Evolutionary conservation across 2,329 filamentous ascomycete species (phyloP).

Genomic region (Chaetothyriales sp.): DNA sequence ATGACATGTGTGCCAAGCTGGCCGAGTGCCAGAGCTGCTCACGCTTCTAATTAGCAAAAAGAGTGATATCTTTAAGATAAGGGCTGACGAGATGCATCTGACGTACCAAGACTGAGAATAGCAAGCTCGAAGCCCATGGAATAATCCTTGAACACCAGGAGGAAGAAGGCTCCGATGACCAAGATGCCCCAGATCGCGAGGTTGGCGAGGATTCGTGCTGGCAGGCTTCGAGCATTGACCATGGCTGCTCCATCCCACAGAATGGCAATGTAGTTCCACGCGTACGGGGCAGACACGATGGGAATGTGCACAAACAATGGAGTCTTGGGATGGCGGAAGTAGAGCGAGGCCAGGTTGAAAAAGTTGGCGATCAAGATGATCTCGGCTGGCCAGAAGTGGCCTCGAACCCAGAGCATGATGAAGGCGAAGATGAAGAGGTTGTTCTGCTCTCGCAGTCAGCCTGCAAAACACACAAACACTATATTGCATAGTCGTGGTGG

Average conservation of each 20-base stretch:
- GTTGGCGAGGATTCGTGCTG: conserved; percentile 69
- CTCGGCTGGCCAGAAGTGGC: conserved; percentile 60
- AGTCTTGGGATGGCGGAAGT: conserved; percentile 62
- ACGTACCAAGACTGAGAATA: conserved; percentile 52
- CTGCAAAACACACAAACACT: not conserved
- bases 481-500: not conserved
- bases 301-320: conserved; percentile 62
- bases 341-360: conserved; percentile 60
- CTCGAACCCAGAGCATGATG: conserved; percentile 66
- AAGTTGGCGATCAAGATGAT: conserved; percentile 66
- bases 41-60: conserved; percentile 1
- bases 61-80: not conserved
- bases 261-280: conserved; percentile 72
- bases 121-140: conserved; percentile 68
- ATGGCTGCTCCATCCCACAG: conserved; percentile 83
- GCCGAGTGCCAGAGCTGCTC: conserved; percentile 50
- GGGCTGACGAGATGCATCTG: not conserved
- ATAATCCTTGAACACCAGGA: conserved; percentile 56
- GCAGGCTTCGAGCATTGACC: conserved; percentile 50
- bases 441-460: conserved; percentile 29
- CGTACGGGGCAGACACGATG: conserved; percentile 60
- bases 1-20: conserved; percentile 61
- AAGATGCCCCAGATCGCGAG: conserved; percentile 76
- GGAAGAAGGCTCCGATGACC: conserved; percentile 61
- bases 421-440: conserved; percentile 73